phyloP scores from a whole-genome alignment of 225 moss, liverwort and hornwort genomes.

The Sphagnum tenellum region DNA sequence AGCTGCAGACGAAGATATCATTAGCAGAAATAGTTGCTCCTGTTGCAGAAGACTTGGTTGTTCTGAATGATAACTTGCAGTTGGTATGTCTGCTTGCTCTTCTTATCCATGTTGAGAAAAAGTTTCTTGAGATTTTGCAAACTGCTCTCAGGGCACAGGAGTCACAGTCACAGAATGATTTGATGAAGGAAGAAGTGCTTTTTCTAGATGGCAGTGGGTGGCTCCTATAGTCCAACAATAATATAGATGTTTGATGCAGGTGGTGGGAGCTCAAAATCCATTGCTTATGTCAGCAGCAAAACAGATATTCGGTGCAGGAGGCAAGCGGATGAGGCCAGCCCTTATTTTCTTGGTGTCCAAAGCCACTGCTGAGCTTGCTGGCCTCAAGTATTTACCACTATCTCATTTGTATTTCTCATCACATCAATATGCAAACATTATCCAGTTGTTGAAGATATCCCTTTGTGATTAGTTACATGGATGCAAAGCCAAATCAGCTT shows the following conservation, averaged over 20 bases:
- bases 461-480: no score
- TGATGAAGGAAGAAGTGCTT: no score
- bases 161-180: no score
- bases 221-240: no score
- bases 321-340: constrained; percentile 94
- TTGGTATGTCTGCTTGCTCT: constrained; percentile 13
- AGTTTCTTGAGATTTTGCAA: no score
- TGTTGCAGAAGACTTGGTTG: constrained; percentile 39
- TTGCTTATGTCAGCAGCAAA: constrained; percentile 86
- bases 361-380: constrained; percentile 80
- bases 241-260: constrained; percentile 29
- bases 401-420: not conserved
- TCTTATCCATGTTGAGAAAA: not conserved
- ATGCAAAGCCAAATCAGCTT: no score
- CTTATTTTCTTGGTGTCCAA: constrained; percentile 83
- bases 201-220: no score
- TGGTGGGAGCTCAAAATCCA: constrained; percentile 87
- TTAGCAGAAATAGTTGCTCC: constrained; percentile 43
- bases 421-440: no score
- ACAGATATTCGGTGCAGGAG: constrained; percentile 94
- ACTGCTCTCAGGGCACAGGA: no score
- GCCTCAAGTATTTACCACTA: constrained; percentile 51
- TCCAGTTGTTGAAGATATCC: no score
- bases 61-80: constrained; percentile 52
- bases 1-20: constrained; percentile 12